Evolutionary conservation across 139 green algal species (phyloP).

Genomic region (Edaphochlamys debaryana): DNA sequence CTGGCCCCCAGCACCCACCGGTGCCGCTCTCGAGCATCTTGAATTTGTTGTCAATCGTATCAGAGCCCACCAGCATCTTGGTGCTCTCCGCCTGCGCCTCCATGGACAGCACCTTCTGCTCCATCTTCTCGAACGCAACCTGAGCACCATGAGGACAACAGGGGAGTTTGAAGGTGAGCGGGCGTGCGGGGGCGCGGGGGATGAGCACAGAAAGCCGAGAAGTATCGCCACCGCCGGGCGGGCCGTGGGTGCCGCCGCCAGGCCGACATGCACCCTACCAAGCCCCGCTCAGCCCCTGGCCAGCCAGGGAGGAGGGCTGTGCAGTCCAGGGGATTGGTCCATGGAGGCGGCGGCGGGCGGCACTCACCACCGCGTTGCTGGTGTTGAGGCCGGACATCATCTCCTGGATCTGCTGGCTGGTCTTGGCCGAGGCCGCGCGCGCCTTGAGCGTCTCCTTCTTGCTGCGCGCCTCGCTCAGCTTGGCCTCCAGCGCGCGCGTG

Average conservation of each 20-base stretch:
- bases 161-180: too few species aligned
- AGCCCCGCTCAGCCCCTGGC: too few species aligned
- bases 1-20: too few species aligned
- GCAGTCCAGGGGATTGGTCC: too few species aligned
- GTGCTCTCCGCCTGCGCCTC: slow-evolving; percentile 93
- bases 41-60: slow-evolving; percentile 88
- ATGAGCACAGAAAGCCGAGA: too few species aligned
- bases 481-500: slow-evolving; percentile 76
- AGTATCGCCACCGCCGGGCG: too few species aligned
- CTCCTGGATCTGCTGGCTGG: slow-evolving; percentile 66
- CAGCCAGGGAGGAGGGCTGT: too few species aligned
- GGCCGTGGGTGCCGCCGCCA: too few species aligned
- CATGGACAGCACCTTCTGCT: slow-evolving; percentile 77
- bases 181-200: too few species aligned
- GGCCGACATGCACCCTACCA: too few species aligned
- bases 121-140: too few species aligned
- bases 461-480: slow-evolving; percentile 91
- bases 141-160: too few species aligned
- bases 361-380: slow-evolving; percentile 83
- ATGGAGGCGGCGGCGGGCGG: slow-evolving; percentile 99
- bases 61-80: slow-evolving; percentile 66
- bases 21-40: slow-evolving; percentile 80
- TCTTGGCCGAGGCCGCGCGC: slow-evolving; percentile 89
- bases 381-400: slow-evolving; percentile 84
- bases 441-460: slow-evolving; percentile 99